Evolutionary conservation across 1,284 basidiomycete genomes (phyloP).

Genomic region (Apiotrichum gracile): DNA sequence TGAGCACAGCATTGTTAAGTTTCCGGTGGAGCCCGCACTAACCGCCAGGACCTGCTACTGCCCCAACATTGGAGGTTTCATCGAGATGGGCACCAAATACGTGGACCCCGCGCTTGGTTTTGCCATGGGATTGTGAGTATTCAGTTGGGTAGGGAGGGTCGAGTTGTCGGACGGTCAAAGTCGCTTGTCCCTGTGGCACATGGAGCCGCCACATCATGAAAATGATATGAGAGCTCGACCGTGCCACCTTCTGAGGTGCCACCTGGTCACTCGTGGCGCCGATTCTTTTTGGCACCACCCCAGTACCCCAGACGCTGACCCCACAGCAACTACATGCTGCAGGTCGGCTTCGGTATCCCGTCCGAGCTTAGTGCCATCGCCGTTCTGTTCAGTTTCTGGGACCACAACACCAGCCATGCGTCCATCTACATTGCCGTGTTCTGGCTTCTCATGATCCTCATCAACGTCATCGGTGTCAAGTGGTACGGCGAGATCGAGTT

Average conservation of each 20-base stretch:
- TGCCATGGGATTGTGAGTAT: too few species aligned
- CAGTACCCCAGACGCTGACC: not conserved
- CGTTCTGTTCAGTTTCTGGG: constrained; percentile 73
- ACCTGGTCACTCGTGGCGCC: too few species aligned
- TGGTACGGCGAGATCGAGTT: constrained; percentile 50
- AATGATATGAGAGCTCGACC: too few species aligned
- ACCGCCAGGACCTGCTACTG: constrained; percentile 3
- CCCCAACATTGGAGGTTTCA: constrained; percentile 16
- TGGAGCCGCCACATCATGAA: too few species aligned
- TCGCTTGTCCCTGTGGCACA: too few species aligned
- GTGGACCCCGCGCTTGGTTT: constrained; percentile 55
- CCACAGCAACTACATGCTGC: constrained; percentile 57
- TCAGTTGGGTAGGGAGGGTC: too few species aligned
- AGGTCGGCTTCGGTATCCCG: constrained; percentile 46
- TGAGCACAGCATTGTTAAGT: constrained; percentile 4
- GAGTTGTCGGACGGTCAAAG: too few species aligned
- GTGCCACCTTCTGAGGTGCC: too few species aligned
- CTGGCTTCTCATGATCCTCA: constrained; percentile 1
- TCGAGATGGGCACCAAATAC: constrained; percentile 21
- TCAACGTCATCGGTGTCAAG: constrained; percentile 14
- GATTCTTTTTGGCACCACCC: too few species aligned
- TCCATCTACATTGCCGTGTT: constrained; percentile 13
- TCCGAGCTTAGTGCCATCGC: constrained; percentile 71
- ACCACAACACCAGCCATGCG: constrained; percentile 38
- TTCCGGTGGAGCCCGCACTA: constrained; percentile 53